These are phyloP conservation scores for Colletotrichum lentis DNA, from an alignment of 2,329 filamentous ascomycete species.

Conservation along the genomic window DNA sequence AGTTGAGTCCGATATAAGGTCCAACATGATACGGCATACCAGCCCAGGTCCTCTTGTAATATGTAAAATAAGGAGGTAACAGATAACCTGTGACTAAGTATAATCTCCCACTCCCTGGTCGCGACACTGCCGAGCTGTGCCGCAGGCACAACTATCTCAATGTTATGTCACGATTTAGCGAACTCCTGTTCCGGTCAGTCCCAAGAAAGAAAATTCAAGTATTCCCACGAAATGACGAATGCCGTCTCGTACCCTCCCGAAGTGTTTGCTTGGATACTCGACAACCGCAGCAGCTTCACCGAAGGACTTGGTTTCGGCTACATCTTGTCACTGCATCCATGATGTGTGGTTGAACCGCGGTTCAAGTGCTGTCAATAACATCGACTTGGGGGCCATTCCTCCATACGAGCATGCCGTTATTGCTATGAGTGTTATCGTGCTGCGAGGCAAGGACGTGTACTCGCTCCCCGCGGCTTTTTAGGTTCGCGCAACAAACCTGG, in stretches of 20 bases:
- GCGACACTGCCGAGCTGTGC: background rate
- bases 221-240: background rate
- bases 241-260: background rate
- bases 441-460: background rate
- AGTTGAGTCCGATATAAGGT: background rate
- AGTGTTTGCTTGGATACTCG: background rate
- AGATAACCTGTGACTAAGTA: too few species aligned
- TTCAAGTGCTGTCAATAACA: background rate
- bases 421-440: background rate
- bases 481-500: conserved; percentile 1
- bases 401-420: background rate
- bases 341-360: background rate
- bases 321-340: background rate
- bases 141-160: background rate
- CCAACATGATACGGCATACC: background rate
- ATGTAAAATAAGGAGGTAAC: too few species aligned
- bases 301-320: background rate
- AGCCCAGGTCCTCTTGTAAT: too few species aligned
- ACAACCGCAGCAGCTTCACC: background rate
- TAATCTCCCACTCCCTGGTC: too few species aligned
- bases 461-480: background rate
- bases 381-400: background rate
- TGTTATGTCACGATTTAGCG: background rate
- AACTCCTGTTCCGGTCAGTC: background rate
- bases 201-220: background rate